These are phyloP conservation scores for Solioccasus polychromus DNA, from an alignment of 768 basidiomycete species.

Conservation along the genomic window DNA sequence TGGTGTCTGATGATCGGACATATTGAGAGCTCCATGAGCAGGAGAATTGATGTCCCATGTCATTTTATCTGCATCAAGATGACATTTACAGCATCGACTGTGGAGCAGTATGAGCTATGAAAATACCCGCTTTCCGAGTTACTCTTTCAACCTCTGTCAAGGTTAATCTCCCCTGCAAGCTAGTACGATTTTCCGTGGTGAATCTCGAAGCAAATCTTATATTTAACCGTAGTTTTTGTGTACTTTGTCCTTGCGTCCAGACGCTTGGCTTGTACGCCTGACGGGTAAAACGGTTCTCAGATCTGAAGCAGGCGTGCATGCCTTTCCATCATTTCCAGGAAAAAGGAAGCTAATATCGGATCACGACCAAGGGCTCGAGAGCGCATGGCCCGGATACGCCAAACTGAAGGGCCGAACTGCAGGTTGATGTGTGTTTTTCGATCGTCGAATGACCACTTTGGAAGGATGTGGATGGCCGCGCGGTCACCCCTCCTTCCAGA, in stretches of 20 bases:
- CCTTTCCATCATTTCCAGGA: neutral
- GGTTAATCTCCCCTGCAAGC: constrained; percentile 25
- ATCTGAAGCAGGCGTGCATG: too few species aligned
- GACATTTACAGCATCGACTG: constrained; percentile 18
- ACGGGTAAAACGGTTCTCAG: neutral
- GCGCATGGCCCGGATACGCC: constrained; percentile 1
- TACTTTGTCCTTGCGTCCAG: neutral
- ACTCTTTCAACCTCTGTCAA: constrained; percentile 10
- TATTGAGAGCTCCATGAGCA: constrained; percentile 9
- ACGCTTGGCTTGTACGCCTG: neutral
- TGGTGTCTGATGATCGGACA: constrained; percentile 18
- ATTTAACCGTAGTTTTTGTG: neutral
- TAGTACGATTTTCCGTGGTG: constrained; percentile 6
- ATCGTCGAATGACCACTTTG: constrained; percentile 14
- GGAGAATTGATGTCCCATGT: constrained; percentile 7
- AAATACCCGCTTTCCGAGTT: constrained; percentile 12
- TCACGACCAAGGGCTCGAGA: neutral
- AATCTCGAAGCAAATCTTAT: constrained; percentile 11
- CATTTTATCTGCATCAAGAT: constrained; percentile 23
- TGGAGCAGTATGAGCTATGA: constrained; percentile 4
- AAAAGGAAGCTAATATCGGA: constrained; percentile 11
- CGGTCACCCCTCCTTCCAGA: constrained; percentile 15
- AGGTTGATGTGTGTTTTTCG: constrained; percentile 14
- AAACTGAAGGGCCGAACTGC: constrained; percentile 3
- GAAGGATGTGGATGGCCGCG: constrained; percentile 23